A percentile compares a stretch with the other conserved stretches of the same genome.
These are phyloP conservation scores for Candida glucosophila DNA, from an alignment of 1,139 yeast genomes.

Conservation along the genomic window DNA sequence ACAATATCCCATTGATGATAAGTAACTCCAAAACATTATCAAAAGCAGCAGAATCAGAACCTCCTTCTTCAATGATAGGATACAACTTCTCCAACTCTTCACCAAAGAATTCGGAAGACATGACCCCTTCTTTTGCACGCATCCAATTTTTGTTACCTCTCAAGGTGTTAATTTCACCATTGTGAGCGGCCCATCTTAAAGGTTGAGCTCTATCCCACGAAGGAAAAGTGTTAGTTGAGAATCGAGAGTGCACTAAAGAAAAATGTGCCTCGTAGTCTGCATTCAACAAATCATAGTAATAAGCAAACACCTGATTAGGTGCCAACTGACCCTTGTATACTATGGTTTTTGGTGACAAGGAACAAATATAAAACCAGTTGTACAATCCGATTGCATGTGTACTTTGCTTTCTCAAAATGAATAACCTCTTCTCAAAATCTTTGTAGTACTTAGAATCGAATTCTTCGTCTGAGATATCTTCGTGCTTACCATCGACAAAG, in stretches of 20 bases:
- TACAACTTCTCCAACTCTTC: slow-evolving; percentile 85
- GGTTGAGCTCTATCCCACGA: slow-evolving; percentile 99
- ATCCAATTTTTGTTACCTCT: slow-evolving; percentile 99
- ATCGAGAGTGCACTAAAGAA: slow-evolving; percentile 93
- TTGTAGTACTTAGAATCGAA: slow-evolving; percentile 53
- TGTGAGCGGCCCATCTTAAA: slow-evolving; percentile 93
- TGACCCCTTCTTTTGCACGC: slow-evolving; percentile 97
- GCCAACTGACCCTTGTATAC: slow-evolving; percentile 98
- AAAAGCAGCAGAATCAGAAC: slow-evolving; percentile 97
- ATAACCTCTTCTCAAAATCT: slow-evolving; percentile 75
- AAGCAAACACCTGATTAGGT: slow-evolving; percentile 90
- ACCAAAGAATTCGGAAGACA: slow-evolving; percentile 81
- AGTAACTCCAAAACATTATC: slow-evolving; percentile 91
- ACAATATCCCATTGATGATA: slow-evolving; percentile 83
- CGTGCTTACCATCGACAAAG: slow-evolving; percentile 27
- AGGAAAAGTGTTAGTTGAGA: slow-evolving; percentile 97
- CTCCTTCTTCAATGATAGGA: slow-evolving; percentile 97
- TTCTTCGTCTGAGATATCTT: slow-evolving; percentile 37
- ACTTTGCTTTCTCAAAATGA: slow-evolving; percentile 80
- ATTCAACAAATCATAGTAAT: slow-evolving; percentile 86
- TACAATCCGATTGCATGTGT: slow-evolving; percentile 88
- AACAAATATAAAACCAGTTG: slow-evolving; percentile 96
- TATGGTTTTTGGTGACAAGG: slow-evolving; percentile 79
- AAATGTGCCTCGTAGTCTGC: slow-evolving; percentile 93
- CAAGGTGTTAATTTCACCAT: slow-evolving; percentile 95